Conservation (phyloP, 2,329 filamentous ascomycete genomes). For the Trichoderma asperellum region DNA sequence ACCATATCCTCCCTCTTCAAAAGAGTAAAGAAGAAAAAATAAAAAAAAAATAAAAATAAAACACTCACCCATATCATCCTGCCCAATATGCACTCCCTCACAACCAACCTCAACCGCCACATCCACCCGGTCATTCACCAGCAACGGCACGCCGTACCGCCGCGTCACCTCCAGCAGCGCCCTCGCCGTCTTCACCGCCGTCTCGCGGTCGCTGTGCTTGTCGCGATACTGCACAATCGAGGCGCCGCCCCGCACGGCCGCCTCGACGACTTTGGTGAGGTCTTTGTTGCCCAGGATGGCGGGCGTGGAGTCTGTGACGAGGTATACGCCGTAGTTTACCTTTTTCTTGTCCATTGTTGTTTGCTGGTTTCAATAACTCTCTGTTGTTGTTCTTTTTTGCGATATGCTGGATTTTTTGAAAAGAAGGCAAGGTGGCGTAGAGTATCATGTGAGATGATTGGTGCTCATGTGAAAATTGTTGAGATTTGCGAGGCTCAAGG, state of each 20-base stretch:
- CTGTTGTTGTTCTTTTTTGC: not conserved
- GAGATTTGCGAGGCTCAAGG: not conserved
- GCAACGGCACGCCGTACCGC: conserved; percentile 71
- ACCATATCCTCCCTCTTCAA: not conserved
- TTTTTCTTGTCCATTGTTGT: conserved; percentile 31
- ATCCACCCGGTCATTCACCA: conserved; percentile 93
- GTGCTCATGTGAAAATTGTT: not conserved
- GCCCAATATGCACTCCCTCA: conserved; percentile 92
- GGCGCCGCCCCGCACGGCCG: conserved; percentile 76
- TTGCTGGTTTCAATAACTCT: not conserved
- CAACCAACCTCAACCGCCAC: conserved; percentile 83
- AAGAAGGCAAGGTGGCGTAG: not conserved
- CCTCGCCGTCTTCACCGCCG: conserved; percentile 70
- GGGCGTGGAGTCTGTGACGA: conserved; percentile 92
- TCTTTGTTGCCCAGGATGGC: conserved; percentile 75
- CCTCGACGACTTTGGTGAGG: conserved; percentile 73
- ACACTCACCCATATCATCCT: conserved; percentile 81
- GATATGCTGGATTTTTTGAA: no score
- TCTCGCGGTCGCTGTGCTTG: conserved; percentile 76
- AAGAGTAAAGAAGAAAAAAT: not conserved
- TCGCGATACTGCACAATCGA: conserved; percentile 90
- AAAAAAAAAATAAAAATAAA: not conserved
- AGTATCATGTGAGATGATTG: not conserved
- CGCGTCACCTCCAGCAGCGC: conserved; percentile 72
- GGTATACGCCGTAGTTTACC: conserved; percentile 81